Evolutionary conservation across 768 basidiomycete genomes (phyloP).

Genomic region (Imleria badia): DNA sequence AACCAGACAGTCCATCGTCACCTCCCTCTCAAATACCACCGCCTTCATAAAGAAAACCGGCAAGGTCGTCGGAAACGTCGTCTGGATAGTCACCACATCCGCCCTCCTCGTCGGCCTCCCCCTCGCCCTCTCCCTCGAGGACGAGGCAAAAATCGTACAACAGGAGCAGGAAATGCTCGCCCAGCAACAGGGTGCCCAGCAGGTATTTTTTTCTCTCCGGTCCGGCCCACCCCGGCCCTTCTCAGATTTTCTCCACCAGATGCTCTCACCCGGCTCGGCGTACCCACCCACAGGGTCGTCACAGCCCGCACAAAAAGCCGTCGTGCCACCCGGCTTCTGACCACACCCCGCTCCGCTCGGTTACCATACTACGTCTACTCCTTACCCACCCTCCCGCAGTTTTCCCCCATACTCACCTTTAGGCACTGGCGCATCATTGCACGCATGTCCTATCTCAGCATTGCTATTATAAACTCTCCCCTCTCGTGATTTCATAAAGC

Average conservation of each 20-base stretch:
- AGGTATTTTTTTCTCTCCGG: slow-evolving; percentile 49
- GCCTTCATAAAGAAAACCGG: slow-evolving; percentile 64
- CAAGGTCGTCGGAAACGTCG: slow-evolving; percentile 79
- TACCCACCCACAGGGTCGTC: slow-evolving; percentile 50
- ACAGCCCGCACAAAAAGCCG: slow-evolving; percentile 44
- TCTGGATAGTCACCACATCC: slow-evolving; percentile 94
- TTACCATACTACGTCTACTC: slow-evolving; percentile 11
- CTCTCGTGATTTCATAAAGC: slow-evolving; percentile 17
- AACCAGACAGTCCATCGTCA: slow-evolving; percentile 74
- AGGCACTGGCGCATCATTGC: slow-evolving; percentile 11
- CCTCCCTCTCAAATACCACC: slow-evolving; percentile 58
- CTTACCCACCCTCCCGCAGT: slow-evolving; percentile 16
- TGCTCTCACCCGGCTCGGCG: slow-evolving; percentile 63
- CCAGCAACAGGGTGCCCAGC: slow-evolving; percentile 90
- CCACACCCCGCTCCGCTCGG: neutral
- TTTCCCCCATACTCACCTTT: slow-evolving; percentile 9
- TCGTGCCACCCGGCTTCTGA: slow-evolving; percentile 88
- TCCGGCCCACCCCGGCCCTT: neutral
- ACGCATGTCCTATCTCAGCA: slow-evolving; percentile 28
- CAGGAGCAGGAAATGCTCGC: slow-evolving; percentile 94
- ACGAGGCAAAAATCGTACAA: slow-evolving; percentile 90
- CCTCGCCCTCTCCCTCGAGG: slow-evolving; percentile 89
- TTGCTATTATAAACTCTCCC: slow-evolving; percentile 30
- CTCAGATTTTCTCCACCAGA: slow-evolving; percentile 43
- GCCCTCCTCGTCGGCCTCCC: slow-evolving; percentile 93